Base-by-base conservation (phyloP, 2,329 filamentous ascomycete species). In the Cladosporium halotolerans region DNA sequence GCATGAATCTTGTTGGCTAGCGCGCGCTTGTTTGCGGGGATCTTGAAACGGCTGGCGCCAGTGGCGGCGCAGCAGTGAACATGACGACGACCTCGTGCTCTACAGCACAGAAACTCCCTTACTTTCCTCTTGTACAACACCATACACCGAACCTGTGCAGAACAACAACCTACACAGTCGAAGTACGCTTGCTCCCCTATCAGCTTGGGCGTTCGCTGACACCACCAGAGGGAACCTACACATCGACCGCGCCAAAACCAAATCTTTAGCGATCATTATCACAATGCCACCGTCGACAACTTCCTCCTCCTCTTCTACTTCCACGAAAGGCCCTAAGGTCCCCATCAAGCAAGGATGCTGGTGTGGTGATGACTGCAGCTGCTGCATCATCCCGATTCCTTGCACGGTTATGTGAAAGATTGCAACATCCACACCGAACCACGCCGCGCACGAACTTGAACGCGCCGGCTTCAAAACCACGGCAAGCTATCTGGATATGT, bases 301-400 rank as follows among this genome's bases (percentile, higher is more conserved):
- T 13, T 49, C 55, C 45, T 59, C 60, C 9, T 51, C 58, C 23
- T 53, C 57, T 7, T 51, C 61, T 11, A 55, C 58, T n/a, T 53
- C 53, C 11, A 45, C 54, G 11, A 61, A 59, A 23, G 51, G 55
- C 19, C 55, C 59, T 19, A 60, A 58, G 13, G 59, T 60, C n/a
- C 57, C 58, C 8, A 58, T 66, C 54, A 66, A 65, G 56, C 57
- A 64, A 39, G 63, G 63, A 32, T 68, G 66, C 58, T 68, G 66
- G 66, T 68, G 66, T 45, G 66, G 66, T 38, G 62, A 64, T 32
- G 58, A 62, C 43, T 64, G 62, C 54, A 51, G 52, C 44, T 64
- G 61, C 59, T 64, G 60, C 53, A 59, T 62, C 42, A 60, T 63
- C 14, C 45, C 45, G 19, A 51, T 51, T 39, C 60, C 60, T 23